A percentile compares a stretch with the other conserved stretches of the same genome.
Conservation (phyloP, 768 basidiomycete species). For the Xerocomellus amylosporus region DNA sequence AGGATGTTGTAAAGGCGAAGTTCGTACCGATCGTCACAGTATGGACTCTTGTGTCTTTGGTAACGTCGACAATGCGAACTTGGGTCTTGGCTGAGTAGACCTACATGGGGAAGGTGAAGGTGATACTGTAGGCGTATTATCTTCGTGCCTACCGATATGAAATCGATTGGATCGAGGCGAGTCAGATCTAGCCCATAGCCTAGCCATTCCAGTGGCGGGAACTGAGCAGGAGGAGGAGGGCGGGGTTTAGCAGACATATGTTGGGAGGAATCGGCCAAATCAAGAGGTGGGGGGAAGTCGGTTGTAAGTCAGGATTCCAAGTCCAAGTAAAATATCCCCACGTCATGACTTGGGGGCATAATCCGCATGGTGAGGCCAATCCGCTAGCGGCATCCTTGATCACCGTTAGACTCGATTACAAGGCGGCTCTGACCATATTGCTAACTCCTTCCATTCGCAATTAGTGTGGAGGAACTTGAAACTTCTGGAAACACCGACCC, state of each 20-base stretch:
- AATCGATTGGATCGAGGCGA: not conserved
- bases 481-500: too few species aligned
- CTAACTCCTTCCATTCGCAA: not conserved
- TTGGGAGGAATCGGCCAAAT: not conserved
- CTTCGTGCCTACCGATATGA: not conserved
- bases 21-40: constrained; percentile 1
- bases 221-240: not conserved
- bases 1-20: not conserved
- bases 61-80: constrained; percentile 1
- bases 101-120: not conserved
- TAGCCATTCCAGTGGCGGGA: constrained; percentile 5
- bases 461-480: too few species aligned
- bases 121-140: not conserved
- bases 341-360: not conserved
- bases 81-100: not conserved
- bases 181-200: constrained; percentile 5
- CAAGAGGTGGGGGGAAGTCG: not conserved
- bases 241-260: not conserved
- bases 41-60: not conserved
- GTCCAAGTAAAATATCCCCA: not conserved
- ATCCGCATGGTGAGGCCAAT: not conserved
- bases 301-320: not conserved
- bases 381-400: not conserved
- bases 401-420: not conserved
- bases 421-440: not conserved